Percentiles rank a stretch among this genome's conserved stretches.
These are phyloP conservation scores for Infundibulicybe gibba DNA, from an alignment of 768 basidiomycete genomes.

Conservation along the genomic window DNA sequence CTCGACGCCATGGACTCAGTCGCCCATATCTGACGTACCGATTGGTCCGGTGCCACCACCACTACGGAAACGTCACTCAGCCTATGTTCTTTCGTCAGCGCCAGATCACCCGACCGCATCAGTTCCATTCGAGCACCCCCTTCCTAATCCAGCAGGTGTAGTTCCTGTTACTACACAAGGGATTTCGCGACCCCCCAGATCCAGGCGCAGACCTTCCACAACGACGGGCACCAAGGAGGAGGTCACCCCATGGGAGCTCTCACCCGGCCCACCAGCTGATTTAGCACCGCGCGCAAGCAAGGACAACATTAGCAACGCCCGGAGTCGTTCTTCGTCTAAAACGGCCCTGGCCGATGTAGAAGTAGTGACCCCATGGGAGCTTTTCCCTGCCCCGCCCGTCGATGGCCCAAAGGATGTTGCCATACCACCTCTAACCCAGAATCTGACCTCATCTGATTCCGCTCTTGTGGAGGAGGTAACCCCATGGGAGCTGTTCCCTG, in stretches of 20 bases:
- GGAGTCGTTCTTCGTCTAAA: too few relatives aligned
- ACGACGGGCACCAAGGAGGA: conserved; percentile 20
- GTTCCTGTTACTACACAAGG: background rate
- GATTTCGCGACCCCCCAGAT: conserved; percentile 6
- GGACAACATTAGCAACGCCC: too few relatives aligned
- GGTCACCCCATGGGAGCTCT: conserved; percentile 26
- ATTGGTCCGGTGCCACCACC: conserved; percentile 5
- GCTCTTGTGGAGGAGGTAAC: conserved; percentile 24
- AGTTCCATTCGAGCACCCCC: conserved; percentile 19
- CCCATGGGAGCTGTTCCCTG: conserved; percentile 27
- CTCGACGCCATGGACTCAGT: conserved; percentile 13
- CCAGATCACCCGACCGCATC: conserved; percentile 13
- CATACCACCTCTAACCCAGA: conserved; percentile 5
- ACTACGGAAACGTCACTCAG: conserved; percentile 31
- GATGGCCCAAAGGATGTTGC: background rate
- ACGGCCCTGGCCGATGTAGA: conserved; percentile 25
- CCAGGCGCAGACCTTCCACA: conserved; percentile 19
- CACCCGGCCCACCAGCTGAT: conserved; percentile 5
- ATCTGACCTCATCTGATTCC: conserved; percentile 17
- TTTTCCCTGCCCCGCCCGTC: conserved; percentile 17
- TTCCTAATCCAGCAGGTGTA: conserved; percentile 27
- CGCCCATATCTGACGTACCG: conserved; percentile 3
- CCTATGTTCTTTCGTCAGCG: conserved; percentile 16
- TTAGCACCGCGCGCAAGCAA: background rate
- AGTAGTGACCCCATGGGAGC: conserved; percentile 37